Percentiles rank a stretch among this genome's conserved stretches.
Conservation (phyloP, 176 grass and related monocot species). For the Carex scoparia region DNA sequence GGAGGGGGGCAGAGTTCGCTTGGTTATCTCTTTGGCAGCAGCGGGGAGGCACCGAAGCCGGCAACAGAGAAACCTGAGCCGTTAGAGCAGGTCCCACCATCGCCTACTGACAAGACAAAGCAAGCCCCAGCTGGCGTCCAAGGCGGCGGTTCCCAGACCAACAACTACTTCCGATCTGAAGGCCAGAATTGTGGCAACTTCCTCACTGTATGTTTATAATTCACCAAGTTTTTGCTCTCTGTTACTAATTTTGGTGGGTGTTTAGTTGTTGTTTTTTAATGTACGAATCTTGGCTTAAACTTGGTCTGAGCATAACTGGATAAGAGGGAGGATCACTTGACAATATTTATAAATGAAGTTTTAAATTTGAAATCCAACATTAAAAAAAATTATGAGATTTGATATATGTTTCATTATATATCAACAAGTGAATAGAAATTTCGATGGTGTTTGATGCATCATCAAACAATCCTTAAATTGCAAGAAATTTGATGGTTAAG, state of each 20-base stretch:
- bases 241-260: neutral
- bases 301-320: neutral
- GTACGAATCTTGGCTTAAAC: neutral
- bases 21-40: constrained; percentile 59
- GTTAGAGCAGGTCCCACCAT: constrained; percentile 9
- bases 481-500: too few species aligned
- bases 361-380: too few species aligned
- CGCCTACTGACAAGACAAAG: constrained; percentile 18
- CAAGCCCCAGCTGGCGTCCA: constrained; percentile 42
- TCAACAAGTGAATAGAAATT: too few species aligned
- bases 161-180: constrained; percentile 63
- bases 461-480: too few species aligned
- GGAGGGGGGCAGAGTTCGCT: constrained; percentile 65
- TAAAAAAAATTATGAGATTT: too few species aligned
- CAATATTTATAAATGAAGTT: too few species aligned
- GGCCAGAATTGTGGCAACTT: constrained; percentile 71
- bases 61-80: neutral
- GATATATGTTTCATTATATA: too few species aligned
- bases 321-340: neutral
- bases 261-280: neutral
- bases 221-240: neutral
- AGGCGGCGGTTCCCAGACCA: constrained; percentile 26
- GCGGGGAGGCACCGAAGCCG: constrained; percentile 19
- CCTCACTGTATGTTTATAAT: constrained; percentile 42
- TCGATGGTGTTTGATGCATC: too few species aligned